Conservation (phyloP, 225 moss, liverwort and hornwort genomes). For the Sphagnum contortum region DNA sequence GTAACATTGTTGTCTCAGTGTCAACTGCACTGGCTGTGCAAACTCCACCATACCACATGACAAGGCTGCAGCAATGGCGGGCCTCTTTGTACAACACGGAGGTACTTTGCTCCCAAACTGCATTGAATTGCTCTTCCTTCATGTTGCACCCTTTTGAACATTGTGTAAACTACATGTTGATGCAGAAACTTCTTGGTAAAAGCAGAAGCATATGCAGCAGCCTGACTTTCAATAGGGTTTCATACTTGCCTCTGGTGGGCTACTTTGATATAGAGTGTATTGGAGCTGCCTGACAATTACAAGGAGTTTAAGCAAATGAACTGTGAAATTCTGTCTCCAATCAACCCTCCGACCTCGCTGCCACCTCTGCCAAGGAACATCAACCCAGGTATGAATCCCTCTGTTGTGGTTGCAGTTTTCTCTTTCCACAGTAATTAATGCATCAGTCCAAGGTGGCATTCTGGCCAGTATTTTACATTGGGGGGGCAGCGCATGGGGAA, state of each 20-base stretch:
- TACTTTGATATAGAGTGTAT: constrained; percentile 24
- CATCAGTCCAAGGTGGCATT: not conserved
- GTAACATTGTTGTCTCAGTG: constrained; percentile 64
- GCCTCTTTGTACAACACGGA: constrained; percentile 65
- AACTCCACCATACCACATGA: constrained; percentile 34
- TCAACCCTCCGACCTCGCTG: constrained; percentile 47
- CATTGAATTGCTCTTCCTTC: not conserved
- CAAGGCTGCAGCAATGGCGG: constrained; percentile 61
- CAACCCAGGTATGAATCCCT: constrained; percentile 37
- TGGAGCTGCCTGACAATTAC: constrained; percentile 61
- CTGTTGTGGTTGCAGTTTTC: too few relatives aligned
- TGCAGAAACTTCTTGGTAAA: too few relatives aligned
- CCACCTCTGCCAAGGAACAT: constrained; percentile 44
- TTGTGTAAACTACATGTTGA: too few relatives aligned
- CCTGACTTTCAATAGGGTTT: too few relatives aligned
- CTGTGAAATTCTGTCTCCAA: constrained; percentile 37
- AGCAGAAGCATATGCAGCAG: too few relatives aligned
- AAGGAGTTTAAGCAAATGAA: constrained; percentile 48
- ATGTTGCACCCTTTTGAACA: too few relatives aligned
- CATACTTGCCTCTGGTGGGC: too few relatives aligned
- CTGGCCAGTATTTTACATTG: not conserved
- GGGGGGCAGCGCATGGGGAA: not conserved
- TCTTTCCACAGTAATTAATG: too few relatives aligned
- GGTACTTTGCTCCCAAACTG: constrained; percentile 27
- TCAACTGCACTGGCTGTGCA: constrained; percentile 58